phyloP scores from a whole-genome alignment of 306 rosid genomes.

The Oemleria cerasiformis region DNA sequence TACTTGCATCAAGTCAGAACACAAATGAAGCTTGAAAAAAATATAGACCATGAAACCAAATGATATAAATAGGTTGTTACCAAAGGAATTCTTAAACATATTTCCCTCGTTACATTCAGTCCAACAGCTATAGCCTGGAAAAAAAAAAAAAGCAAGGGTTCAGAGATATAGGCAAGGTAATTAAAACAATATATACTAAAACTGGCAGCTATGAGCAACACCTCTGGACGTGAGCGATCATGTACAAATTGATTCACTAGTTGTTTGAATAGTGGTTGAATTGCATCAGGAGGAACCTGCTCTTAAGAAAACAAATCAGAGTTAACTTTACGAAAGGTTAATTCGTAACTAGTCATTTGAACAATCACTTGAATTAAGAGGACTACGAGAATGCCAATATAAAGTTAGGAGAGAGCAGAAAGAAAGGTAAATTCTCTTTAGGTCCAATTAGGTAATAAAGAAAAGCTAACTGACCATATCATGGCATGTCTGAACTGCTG shows the following conservation, averaged over 20 bases:
- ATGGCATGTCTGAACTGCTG: constrained; percentile 91
- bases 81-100: constrained; percentile 89
- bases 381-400: neutral
- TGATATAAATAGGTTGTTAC: constrained; percentile 41
- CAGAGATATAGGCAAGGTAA: constrained; percentile 23
- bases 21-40: neutral
- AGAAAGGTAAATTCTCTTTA: constrained; percentile 5
- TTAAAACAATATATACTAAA: neutral
- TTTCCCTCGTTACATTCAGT: constrained; percentile 70
- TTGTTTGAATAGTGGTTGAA: constrained; percentile 77
- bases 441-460: constrained; percentile 11
- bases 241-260: constrained; percentile 86
- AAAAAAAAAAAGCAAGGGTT: constrained; percentile 27
- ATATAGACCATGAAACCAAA: neutral
- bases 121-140: constrained; percentile 92
- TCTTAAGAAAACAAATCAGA: neutral
- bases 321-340: neutral
- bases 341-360: constrained; percentile 57
- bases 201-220: constrained; percentile 24
- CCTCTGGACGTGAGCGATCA: constrained; percentile 94
- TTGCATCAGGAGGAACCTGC: constrained; percentile 91
- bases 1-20: constrained; percentile 1
- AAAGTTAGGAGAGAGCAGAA: neutral
- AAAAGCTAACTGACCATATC: constrained; percentile 57
- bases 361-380: constrained; percentile 20